Percentiles rank a stretch among this genome's conserved stretches.
Conservation (phyloP, 148 eudicot genomes). For the Salicornia ramosissima region DNA sequence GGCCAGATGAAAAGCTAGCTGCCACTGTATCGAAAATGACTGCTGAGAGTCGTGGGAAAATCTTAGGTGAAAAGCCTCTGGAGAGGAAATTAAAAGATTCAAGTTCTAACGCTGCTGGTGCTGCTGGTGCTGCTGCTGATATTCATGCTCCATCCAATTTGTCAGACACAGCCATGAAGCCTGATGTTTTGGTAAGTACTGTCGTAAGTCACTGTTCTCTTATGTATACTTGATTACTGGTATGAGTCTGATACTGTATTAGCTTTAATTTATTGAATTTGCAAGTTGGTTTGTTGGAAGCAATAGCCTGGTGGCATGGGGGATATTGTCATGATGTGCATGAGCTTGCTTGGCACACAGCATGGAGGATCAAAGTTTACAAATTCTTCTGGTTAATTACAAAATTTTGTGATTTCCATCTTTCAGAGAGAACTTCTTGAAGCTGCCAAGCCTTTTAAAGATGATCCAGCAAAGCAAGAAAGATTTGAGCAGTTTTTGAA, state of each 20-base stretch:
- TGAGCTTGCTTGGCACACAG: background rate
- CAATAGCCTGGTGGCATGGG: no score
- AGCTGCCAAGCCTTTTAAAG: constrained; percentile 58
- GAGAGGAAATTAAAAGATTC: constrained; percentile 53
- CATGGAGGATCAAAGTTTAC: constrained; percentile 2
- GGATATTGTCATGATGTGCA: constrained; percentile 2
- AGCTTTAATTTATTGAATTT: background rate
- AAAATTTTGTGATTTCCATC: background rate
- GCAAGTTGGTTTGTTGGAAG: constrained; percentile 7
- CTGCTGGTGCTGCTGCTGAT: constrained; percentile 31
- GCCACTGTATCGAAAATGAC: constrained; percentile 58
- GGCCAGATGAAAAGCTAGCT: constrained; percentile 38
- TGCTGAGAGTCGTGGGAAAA: constrained; percentile 80
- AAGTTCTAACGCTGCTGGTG: constrained; percentile 24
- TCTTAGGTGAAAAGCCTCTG: constrained; percentile 80
- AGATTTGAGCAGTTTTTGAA: constrained; percentile 88
- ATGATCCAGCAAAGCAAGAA: constrained; percentile 86
- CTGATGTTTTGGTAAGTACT: constrained; percentile 76
- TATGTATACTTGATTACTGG: background rate
- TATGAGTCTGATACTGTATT: background rate
- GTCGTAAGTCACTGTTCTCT: constrained; percentile 6
- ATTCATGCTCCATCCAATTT: constrained; percentile 49
- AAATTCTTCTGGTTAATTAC: background rate
- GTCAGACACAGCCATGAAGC: constrained; percentile 73
- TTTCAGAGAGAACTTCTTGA: constrained; percentile 48